A percentile compares a stretch with the other conserved stretches of the same genome.
Evolutionary conservation across 805 yeast genomes (phyloP).

Genomic region (Metschnikowia aberdeeniae): DNA sequence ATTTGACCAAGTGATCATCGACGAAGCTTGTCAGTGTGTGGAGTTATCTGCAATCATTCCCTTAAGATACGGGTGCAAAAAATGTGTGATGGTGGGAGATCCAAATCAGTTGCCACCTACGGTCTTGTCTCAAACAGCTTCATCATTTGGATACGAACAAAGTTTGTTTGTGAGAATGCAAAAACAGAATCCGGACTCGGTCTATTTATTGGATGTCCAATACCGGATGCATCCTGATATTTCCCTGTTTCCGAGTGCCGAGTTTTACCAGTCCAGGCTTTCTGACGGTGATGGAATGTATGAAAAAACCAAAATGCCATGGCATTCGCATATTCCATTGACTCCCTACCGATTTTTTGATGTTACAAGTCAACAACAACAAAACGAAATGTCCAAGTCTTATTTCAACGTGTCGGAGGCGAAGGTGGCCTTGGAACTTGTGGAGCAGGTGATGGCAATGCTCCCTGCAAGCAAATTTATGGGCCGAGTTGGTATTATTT

Average conservation of each 20-base stretch:
- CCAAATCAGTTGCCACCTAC: constrained; percentile 98
- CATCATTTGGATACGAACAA: constrained; percentile 76
- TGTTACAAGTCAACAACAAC: constrained; percentile 56
- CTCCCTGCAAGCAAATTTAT: constrained; percentile 52
- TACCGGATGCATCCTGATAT: constrained; percentile 97
- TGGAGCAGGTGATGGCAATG: constrained; percentile 44
- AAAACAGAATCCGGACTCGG: constrained; percentile 52
- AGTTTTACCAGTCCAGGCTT: constrained; percentile 71
- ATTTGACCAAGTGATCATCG: constrained; percentile 88
- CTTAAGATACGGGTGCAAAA: constrained; percentile 80
- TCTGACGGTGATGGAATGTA: constrained; percentile 78
- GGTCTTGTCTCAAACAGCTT: constrained; percentile 84
- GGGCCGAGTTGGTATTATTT: constrained; percentile 82
- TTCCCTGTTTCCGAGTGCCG: constrained; percentile 77
- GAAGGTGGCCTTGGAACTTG: constrained; percentile 62
- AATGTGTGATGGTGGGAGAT: constrained; percentile 97
- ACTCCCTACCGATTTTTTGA: constrained; percentile 81
- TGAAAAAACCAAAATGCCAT: constrained; percentile 53
- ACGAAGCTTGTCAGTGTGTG: constrained; percentile 97
- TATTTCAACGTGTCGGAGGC: constrained; percentile 71
- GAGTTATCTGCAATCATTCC: constrained; percentile 92
- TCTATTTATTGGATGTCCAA: constrained; percentile 79
- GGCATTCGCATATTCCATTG: constrained; percentile 63
- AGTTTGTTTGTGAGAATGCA: constrained; percentile 94
- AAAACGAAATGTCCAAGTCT: constrained; percentile 63